Conservation (phyloP, 2,329 filamentous ascomycete genomes). For the Passalora sequoiae region DNA sequence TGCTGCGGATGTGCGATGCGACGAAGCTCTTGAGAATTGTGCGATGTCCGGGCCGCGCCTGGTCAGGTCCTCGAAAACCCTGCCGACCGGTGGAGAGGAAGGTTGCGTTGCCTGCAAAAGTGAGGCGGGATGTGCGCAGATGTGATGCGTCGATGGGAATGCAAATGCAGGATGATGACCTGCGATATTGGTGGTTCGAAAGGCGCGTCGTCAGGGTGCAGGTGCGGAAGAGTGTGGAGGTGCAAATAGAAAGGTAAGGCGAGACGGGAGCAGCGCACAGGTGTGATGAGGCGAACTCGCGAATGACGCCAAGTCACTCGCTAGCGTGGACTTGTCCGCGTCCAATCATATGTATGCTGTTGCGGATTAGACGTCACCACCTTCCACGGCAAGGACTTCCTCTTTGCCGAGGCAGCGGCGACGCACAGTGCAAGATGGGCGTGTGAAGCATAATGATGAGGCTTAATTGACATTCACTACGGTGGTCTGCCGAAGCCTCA, state of each 20-base stretch:
- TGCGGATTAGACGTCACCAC: not conserved
- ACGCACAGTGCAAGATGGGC: not conserved
- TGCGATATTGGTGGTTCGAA: not conserved
- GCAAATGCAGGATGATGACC: conserved; percentile 2
- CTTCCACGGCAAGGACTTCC: not conserved
- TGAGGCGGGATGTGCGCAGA: not conserved
- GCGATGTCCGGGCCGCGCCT: conserved; percentile 1
- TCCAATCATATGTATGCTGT: not conserved
- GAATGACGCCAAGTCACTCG: too few species aligned
- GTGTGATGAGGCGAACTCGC: not conserved
- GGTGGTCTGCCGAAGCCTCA: conserved; percentile 8
- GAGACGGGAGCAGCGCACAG: too few species aligned
- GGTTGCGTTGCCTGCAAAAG: conserved; percentile 2
- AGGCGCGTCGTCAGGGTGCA: not conserved
- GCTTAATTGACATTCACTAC: not conserved
- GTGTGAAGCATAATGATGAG: too few species aligned
- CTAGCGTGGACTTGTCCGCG: too few species aligned
- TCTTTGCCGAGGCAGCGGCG: not conserved
- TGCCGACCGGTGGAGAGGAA: not conserved
- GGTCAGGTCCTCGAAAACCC: not conserved
- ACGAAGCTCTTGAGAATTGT: conserved; percentile 1
- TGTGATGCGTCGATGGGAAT: conserved; percentile 1
- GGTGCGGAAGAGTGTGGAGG: too few species aligned
- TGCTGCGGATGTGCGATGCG: not conserved
- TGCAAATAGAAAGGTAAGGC: not conserved